Base-by-base conservation (phyloP, 495 filamentous ascomycete genomes). In the Tuber umbilicatum region DNA sequence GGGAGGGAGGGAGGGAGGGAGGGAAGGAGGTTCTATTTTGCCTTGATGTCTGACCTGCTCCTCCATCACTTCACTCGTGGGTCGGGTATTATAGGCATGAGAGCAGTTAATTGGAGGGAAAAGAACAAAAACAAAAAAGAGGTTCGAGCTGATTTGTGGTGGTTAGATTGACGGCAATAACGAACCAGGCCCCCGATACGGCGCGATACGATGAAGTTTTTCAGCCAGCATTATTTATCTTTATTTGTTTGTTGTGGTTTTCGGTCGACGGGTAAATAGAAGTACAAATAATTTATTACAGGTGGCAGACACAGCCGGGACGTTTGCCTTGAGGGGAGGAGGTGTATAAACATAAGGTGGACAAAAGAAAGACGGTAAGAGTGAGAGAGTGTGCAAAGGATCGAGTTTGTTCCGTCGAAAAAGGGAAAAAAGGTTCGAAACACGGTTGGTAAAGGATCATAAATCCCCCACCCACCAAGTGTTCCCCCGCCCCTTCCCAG, bases 231-330 rank as follows among this genome's bases (percentile, higher is more conserved):
- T 55, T 55, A 27, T 27, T 55, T n/a, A n/a, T 55, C 12, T 31
- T 64, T 64, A n/a, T 55, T 55, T 55, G 7, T 55, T 55, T 55
- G 23, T 55, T 55, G 47, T 27, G 47, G 23, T 64, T 64, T 27
- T 9, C 7, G 23, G 9, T 27, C 23, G 55, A 64, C 17, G 10
- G 42, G 42, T 17, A 31, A 5, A 17, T 64, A 64, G 55, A 64
- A 31, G 31, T 64, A 64, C n/a, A 64, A 31, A 64, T 64, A 64
- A 64, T 31, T 64, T 64, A 64, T 64, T 64, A 64, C 55, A 64
- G 55, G 55, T 31, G 55, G 55, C 55, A 31, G 27, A 31, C 55
- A 31, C 55, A 64, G n/a, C 55, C 55, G 31, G 55, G 55, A 31
- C 55, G 12, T 31, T 64, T 64, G 55, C 55, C n/a, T 64, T 64